A percentile compares a stretch with the other conserved stretches of the same genome.
phyloP scores from a whole-genome alignment of 441 rosid genomes.

The Populus hybrid region DNA sequence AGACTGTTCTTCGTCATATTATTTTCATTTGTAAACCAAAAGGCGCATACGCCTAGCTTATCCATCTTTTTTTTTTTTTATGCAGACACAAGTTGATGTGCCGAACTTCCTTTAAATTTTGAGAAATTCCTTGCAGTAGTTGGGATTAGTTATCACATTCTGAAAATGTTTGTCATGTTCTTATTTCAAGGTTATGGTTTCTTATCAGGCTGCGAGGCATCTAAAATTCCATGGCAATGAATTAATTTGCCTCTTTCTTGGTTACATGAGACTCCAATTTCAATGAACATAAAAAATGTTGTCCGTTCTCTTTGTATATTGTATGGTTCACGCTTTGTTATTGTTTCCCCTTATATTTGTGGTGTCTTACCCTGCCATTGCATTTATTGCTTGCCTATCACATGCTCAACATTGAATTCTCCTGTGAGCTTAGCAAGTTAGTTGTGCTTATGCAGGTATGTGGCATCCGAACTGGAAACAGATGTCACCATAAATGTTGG shows the following conservation, averaged over 20 bases:
- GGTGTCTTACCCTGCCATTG: neutral
- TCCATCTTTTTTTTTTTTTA: neutral
- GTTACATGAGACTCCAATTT: neutral
- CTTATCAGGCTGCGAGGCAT: neutral
- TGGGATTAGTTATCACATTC: neutral
- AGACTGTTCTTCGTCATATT: neutral
- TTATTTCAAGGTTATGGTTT: neutral
- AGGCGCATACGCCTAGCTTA: neutral
- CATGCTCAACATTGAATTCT: neutral
- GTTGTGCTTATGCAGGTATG: constrained; percentile 52
- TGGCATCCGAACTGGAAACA: constrained; percentile 69
- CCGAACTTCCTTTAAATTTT: neutral
- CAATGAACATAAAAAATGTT: neutral
- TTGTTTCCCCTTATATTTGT: neutral
- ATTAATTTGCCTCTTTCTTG: neutral
- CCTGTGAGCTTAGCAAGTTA: constrained; percentile 22
- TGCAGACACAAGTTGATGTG: neutral
- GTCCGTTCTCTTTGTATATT: neutral
- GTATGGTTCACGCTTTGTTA: neutral
- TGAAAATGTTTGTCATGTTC: neutral
- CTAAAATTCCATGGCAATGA: neutral
- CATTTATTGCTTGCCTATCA: constrained; percentile 7
- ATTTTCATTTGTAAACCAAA: neutral
- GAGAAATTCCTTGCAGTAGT: neutral
- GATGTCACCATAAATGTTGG: constrained; percentile 72